Evolutionary conservation across 495 filamentous ascomycete genomes (phyloP).

Genomic region (Penicillium tannophilum): DNA sequence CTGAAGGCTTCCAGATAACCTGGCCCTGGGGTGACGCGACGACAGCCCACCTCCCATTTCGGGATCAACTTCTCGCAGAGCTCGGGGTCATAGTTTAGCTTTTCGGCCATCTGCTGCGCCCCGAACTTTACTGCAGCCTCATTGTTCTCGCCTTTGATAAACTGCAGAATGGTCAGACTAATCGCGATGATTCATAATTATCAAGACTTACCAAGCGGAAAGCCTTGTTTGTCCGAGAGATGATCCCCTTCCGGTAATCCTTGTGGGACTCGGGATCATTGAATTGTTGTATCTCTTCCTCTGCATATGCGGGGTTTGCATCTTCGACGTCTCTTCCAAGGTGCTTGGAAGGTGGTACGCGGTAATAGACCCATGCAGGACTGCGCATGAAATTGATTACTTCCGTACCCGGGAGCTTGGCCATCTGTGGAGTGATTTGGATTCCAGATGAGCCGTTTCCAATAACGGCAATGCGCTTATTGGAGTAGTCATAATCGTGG

Average conservation of each 20-base stretch:
- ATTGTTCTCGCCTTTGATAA: slow-evolving; percentile 29
- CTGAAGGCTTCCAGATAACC: slow-evolving; percentile 46
- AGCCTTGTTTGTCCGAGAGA: slow-evolving; percentile 32
- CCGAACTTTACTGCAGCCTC: slow-evolving; percentile 20
- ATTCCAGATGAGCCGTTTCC: slow-evolving; percentile 49
- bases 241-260: slow-evolving; percentile 35
- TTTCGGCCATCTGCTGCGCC: slow-evolving; percentile 36
- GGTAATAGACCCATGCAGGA: slow-evolving; percentile 33
- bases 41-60: slow-evolving; percentile 48
- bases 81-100: slow-evolving; percentile 37
- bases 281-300: slow-evolving; percentile 27
- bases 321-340: slow-evolving; percentile 27
- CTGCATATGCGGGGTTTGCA: slow-evolving; percentile 30
- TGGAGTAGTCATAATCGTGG: slow-evolving; percentile 38
- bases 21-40: slow-evolving; percentile 47
- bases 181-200: neutral
- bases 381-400: slow-evolving; percentile 31
- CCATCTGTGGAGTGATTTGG: slow-evolving; percentile 61
- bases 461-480: slow-evolving; percentile 54
- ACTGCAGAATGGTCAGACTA: slow-evolving; percentile 13
- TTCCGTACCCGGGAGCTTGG: slow-evolving; percentile 23
- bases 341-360: slow-evolving; percentile 29
- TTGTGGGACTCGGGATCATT: slow-evolving; percentile 12
- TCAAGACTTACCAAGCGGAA: slow-evolving; percentile 30
- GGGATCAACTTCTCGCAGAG: slow-evolving; percentile 47